Evolutionary conservation across 192 early-diverging fungal genomes (phyloP), one percentile per base, ranked within the genome.

Genomic region (Podila epigama): DNA sequence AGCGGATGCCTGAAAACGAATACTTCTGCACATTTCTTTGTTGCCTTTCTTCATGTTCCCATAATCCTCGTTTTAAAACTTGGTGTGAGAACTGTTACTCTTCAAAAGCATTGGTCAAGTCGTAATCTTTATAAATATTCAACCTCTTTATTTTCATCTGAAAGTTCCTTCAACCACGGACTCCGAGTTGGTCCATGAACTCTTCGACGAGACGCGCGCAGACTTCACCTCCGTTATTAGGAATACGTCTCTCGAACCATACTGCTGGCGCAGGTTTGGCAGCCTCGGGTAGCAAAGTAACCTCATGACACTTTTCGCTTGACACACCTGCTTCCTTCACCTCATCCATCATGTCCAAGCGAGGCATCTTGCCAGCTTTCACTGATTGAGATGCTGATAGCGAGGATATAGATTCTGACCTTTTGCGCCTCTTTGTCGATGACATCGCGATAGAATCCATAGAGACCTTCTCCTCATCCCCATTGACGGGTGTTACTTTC

Each of bases 221-320:
- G 36, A 75, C 70, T 20, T 75, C 70, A 4, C 70, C 70, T 1
- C 70, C 70, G 16, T 75, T 75, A 13, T 75, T 59, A 7, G 70
- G 63, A 22, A 75, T 75, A 57, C 58, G 35, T 15, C 70, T 48
- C 22, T 75, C 64, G 57, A 72, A 72, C 70, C 61, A 72, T n/a
- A 59, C 70, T 25, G 56, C 29, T 2, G 67, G 51, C 10, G 33
- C 42, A 32, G 33, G 50, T 22, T 75, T 58, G 57, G 65, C 59
- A 52, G 44, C 64, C 33, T 51, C 70, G 22, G 56, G 25, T 5
- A 61, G 55, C 12, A 37, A 37, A 31, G 33, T 51, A 12, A 18
- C 36, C 39, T 55, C 50, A 27, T 56, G 39, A 31, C 27, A 37
- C 37, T 55, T 48, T 20, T 51, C 36, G 22, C 42, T 58, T 12